These are phyloP conservation scores for Stentor roeselii DNA, from an alignment of 73 alveolate genomes.

Conservation along the genomic window DNA sequence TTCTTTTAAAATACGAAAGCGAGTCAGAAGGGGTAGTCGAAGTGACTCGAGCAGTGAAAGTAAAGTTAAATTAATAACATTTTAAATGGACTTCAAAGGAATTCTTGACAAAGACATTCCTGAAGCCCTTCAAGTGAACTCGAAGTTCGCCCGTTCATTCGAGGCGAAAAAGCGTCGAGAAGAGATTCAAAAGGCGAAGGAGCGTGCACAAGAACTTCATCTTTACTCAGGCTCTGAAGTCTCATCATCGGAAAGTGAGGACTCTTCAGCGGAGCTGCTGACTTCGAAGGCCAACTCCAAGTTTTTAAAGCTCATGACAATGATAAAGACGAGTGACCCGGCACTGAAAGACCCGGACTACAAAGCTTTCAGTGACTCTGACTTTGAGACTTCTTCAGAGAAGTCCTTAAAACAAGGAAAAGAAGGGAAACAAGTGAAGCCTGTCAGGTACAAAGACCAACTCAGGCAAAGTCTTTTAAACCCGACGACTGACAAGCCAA, in stretches of 20 bases:
- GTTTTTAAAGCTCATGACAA: conserved; percentile 46
- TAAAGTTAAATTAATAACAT: too few species aligned
- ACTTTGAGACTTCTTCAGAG: conserved; percentile 38
- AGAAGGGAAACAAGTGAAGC: conserved; percentile 40
- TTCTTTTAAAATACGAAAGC: too few species aligned
- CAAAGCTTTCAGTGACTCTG: conserved; percentile 29
- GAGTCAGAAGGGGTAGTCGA: too few species aligned
- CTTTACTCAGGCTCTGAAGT: conserved; percentile 28
- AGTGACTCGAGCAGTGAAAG: too few species aligned
- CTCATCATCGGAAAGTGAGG: conserved; percentile 41
- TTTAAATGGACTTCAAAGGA: too few species aligned
- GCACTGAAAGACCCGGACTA: conserved; percentile 36
- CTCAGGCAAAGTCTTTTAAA: conserved; percentile 30
- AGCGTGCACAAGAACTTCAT: not conserved
- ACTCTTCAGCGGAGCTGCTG: conserved; percentile 53
- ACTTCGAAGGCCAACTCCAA: conserved; percentile 43
- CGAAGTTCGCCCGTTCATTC: conserved; percentile 22
- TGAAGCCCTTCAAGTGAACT: conserved; percentile 6
- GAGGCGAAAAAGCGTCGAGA: not conserved
- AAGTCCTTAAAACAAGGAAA: conserved; percentile 5
- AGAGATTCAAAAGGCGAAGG: conserved; percentile 17
- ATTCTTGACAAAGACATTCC: too few species aligned
- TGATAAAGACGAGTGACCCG: conserved; percentile 55
- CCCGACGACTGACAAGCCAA: conserved; percentile 7
- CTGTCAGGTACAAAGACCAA: conserved; percentile 46